Evolutionary conservation across 1,284 basidiomycete genomes (phyloP).

Genomic region (Heterobasidion irregulare): DNA sequence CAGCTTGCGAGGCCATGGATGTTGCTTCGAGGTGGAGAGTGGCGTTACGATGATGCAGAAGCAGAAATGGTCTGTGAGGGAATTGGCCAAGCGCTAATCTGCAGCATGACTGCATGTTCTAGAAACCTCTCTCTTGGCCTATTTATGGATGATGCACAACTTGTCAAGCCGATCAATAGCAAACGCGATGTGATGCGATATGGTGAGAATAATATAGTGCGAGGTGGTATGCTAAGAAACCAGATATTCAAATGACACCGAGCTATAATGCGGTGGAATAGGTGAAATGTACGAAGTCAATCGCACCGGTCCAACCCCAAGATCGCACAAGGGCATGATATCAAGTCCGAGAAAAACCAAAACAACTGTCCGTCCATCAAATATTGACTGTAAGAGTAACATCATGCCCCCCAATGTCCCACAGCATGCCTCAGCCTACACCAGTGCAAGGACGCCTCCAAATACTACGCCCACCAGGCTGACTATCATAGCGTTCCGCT

Average conservation of each 20-base stretch:
- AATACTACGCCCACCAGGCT: conserved; percentile 32
- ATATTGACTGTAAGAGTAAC: no score
- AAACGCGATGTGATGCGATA: not conserved
- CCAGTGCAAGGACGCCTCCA: conserved; percentile 24
- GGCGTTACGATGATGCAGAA: no score
- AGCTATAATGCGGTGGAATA: not conserved
- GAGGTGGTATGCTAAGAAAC: not conserved
- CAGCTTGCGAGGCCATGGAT: no score
- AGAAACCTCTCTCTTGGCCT: no score
- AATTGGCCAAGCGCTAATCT: no score
- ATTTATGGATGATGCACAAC: no score
- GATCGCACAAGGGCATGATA: conserved; percentile 22
- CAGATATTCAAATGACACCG: not conserved
- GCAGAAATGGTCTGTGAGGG: no score
- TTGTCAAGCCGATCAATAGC: no score
- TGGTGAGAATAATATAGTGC: not conserved
- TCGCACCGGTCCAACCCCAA: not conserved
- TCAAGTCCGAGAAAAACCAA: not conserved
- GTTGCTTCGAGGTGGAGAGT: no score
- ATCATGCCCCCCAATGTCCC: not conserved
- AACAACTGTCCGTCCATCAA: not conserved
- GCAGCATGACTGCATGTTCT: no score
- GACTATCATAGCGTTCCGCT: conserved; percentile 28
- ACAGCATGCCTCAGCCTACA: not conserved
- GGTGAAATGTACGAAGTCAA: not conserved